These are phyloP conservation scores for Plasmodium gaboni DNA, from an alignment of 169 alveolate species.

Conservation along the genomic window DNA sequence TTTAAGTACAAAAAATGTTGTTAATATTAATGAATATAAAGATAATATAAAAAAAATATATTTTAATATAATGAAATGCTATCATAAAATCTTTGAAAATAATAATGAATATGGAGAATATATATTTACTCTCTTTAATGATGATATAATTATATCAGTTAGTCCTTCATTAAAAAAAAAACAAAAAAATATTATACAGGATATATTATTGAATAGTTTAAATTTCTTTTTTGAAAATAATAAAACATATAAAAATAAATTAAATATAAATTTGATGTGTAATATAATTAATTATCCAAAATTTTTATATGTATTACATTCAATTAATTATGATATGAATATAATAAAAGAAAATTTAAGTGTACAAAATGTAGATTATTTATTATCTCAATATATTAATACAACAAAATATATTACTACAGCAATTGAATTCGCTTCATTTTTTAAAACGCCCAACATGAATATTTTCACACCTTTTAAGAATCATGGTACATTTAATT, in stretches of 20 bases:
- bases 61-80: slow-evolving; percentile 19
- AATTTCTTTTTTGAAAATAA: slow-evolving; percentile 59
- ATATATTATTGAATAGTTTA: slow-evolving; percentile 60
- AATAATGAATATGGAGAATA: slow-evolving; percentile 20
- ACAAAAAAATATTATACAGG: slow-evolving; percentile 60
- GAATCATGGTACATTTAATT: slow-evolving; percentile 17
- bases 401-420: slow-evolving; percentile 8
- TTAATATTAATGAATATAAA: slow-evolving; percentile 31
- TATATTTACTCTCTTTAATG: slow-evolving; percentile 52
- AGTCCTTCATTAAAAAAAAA: slow-evolving; percentile 59
- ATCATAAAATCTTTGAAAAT: slow-evolving; percentile 40
- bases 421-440: slow-evolving; percentile 42
- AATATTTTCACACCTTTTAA: slow-evolving; percentile 32
- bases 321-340: slow-evolving; percentile 24
- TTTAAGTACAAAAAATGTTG: slow-evolving; percentile 34
- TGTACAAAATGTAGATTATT: slow-evolving; percentile 34
- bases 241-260: slow-evolving; percentile 11
- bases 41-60: slow-evolving; percentile 50
- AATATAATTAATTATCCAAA: slow-evolving; percentile 42
- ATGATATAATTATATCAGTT: slow-evolving; percentile 32
- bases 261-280: slow-evolving; percentile 61
- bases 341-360: slow-evolving; percentile 15
- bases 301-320: slow-evolving; percentile 25
- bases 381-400: slow-evolving; percentile 35
- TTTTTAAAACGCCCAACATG: slow-evolving; percentile 13